These are phyloP conservation scores for Neoconidiobolus thromboides DNA, from an alignment of 371 early-diverging fungal species.

Conservation along the genomic window DNA sequence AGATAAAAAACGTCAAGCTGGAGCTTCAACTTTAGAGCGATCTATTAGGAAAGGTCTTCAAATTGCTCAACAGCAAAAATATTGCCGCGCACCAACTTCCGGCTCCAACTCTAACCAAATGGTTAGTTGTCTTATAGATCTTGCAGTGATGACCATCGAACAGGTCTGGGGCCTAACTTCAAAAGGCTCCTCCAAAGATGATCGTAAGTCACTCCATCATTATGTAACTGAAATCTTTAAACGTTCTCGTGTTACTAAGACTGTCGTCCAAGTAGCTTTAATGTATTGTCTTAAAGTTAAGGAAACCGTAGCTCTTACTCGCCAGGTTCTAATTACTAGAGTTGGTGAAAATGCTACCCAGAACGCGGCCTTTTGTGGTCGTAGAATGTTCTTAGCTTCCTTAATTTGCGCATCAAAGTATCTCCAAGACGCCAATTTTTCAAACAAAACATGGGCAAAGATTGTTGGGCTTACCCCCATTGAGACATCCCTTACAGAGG, in stretches of 20 bases:
- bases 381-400: constrained; percentile 65
- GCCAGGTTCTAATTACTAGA: neutral
- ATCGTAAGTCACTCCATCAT: neutral
- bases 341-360: neutral
- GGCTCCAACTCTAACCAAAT: neutral
- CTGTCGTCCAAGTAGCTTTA: constrained; percentile 52
- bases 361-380: constrained; percentile 37
- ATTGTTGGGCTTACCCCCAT: constrained; percentile 43
- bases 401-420: constrained; percentile 62
- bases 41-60: neutral
- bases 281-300: constrained; percentile 41
- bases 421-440: constrained; percentile 57
- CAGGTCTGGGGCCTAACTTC: neutral
- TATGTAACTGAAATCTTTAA: constrained; percentile 35
- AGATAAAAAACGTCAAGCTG: neutral
- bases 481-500: constrained; percentile 56
- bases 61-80: constrained; percentile 2
- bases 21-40: neutral
- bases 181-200: neutral
- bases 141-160: constrained; percentile 1
- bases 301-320: neutral
- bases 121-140: neutral
- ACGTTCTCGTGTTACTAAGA: constrained; percentile 56
- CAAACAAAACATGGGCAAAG: constrained; percentile 64
- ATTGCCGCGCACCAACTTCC: neutral